Base-by-base conservation (phyloP, 139 green algal genomes). In the Picochlorum sp. region DNA sequence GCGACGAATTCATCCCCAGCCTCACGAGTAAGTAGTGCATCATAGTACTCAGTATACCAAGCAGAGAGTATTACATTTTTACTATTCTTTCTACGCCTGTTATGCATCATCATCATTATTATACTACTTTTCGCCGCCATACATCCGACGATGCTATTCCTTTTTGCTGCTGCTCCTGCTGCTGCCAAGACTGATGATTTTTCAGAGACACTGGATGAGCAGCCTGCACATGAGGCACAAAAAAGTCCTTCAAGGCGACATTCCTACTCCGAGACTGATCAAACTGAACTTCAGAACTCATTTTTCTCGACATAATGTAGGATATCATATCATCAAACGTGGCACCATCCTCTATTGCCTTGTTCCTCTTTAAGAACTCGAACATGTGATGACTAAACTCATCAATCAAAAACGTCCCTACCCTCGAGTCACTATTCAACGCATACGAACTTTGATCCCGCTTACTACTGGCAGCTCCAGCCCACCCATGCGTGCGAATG, bases 381-480 rank as follows among this genome's bases (percentile, higher is more conserved):
- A 13, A 38, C 14, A 56, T 16, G n/a, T 66, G 24, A 45, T 66
- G 24, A 24, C n/a, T 66, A 30, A 74, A 62, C 45, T 78, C 44
- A 21, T 78, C 71, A 7, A 69, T 49, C 14, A 74, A 11, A 45
- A 74, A 65, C 50, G 63, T 31, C 9, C 66, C 66, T 15, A 78
- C 45, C 0, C 6, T 20, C 11, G 37, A 13, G 49, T 78, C 60
- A 6, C 49, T 55, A 21, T 55, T 37, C 52, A 67, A 38, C 5
- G 71, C 71, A 18, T 78, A 78, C 9, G 71, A 78, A 45, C 66
- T 74, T 47, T 78, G 60, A 26, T 65, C 71, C 28, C 75, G 67
- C 38, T 68, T 71, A 62, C 79, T 88, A 70, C 76, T 88, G 24
- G 68, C 73, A 6, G 90, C 74, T 7, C 69, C 68, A 15, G 87